phyloP scores from a whole-genome alignment of 129 eudicot species.

The Tagetes patula region DNA sequence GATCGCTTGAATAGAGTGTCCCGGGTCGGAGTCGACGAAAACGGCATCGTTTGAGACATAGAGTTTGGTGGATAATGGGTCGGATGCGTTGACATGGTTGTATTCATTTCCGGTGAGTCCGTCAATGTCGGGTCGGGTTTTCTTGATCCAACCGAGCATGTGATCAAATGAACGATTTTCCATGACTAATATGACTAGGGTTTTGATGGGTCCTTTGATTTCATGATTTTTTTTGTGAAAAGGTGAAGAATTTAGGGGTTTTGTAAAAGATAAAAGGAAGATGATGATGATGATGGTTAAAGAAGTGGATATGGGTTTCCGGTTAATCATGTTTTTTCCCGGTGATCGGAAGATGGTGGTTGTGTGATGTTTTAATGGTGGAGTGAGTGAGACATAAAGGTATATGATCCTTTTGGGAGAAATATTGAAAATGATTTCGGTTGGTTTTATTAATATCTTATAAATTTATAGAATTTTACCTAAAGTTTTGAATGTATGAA shows the following conservation, averaged over 20 bases:
- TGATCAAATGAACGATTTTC: constrained; percentile 98
- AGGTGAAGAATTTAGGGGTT: constrained; percentile 36
- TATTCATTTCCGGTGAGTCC: constrained; percentile 75
- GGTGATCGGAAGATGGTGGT: constrained; percentile 19
- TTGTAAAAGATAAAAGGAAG: constrained; percentile 30
- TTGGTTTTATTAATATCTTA: background rate
- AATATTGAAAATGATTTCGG: background rate
- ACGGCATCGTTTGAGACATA: constrained; percentile 62
- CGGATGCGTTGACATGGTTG: constrained; percentile 61
- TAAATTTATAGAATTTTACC: constrained; percentile 1
- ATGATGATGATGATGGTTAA: constrained; percentile 3
- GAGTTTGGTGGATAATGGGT: constrained; percentile 46
- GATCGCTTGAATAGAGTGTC: constrained; percentile 96
- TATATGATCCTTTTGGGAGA: background rate
- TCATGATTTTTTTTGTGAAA: constrained; percentile 38
- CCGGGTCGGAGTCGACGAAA: constrained; percentile 86
- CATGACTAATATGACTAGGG: constrained; percentile 83
- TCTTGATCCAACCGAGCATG: constrained; percentile 77
- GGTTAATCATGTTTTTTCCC: constrained; percentile 38
- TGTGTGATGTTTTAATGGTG: constrained; percentile 21
- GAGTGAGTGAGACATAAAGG: constrained; percentile 15
- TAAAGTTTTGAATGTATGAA: background rate
- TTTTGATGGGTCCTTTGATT: constrained; percentile 80
- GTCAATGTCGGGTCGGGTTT: constrained; percentile 82
- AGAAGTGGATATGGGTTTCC: constrained; percentile 35